These are phyloP conservation scores for Cutaneotrichosporon sp. DNA, from an alignment of 1,284 basidiomycete species.

Conservation along the genomic window DNA sequence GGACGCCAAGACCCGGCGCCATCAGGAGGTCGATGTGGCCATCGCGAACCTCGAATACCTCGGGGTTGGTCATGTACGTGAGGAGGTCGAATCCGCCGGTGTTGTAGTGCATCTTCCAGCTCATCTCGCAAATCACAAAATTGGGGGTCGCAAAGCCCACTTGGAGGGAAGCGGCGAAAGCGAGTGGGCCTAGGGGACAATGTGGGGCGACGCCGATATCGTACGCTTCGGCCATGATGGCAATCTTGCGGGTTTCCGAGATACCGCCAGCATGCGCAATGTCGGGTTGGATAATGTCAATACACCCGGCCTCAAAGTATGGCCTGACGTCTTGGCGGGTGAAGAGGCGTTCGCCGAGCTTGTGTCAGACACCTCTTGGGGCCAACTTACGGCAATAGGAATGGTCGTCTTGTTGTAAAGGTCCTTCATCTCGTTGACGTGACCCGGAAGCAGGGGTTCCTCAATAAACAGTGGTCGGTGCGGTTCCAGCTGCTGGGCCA, in stretches of 20 bases:
- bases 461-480: constrained; percentile 71
- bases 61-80: constrained; percentile 60
- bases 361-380: constrained; percentile 6
- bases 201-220: constrained; percentile 55
- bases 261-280: constrained; percentile 63
- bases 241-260: constrained; percentile 68
- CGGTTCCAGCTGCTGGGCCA: constrained; percentile 66
- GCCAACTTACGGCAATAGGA: constrained; percentile 52
- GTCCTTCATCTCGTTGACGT: constrained; percentile 55
- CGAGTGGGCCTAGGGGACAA: constrained; percentile 62
- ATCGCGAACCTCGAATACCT: constrained; percentile 63
- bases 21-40: constrained; percentile 62
- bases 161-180: constrained; percentile 62
- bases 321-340: constrained; percentile 69
- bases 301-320: constrained; percentile 62
- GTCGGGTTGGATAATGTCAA: constrained; percentile 73
- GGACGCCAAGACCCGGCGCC: constrained; percentile 67
- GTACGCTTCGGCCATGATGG: constrained; percentile 63
- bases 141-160: constrained; percentile 53
- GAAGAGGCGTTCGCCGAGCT: constrained; percentile 69
- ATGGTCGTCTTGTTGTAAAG: constrained; percentile 56
- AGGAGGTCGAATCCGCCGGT: constrained; percentile 64
- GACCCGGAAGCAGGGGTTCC: constrained; percentile 65
- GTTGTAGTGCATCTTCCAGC: constrained; percentile 68
- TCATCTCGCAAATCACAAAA: constrained; percentile 55